These are phyloP conservation scores for Buxus sempervirens DNA, from an alignment of 164 flowering plant species.

Conservation along the genomic window DNA sequence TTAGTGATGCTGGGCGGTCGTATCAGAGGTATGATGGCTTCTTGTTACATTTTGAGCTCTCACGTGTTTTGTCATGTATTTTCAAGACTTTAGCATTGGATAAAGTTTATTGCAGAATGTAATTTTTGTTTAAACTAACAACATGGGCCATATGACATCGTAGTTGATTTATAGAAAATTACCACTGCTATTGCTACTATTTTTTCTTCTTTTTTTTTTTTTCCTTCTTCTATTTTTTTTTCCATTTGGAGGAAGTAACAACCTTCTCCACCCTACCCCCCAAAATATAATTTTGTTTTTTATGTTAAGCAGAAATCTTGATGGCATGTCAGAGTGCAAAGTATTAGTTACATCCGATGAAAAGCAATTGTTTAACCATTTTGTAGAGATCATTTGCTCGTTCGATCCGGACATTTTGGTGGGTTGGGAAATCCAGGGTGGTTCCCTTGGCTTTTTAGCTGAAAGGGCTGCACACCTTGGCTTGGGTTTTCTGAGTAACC, in stretches of 20 bases:
- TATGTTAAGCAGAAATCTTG: conserved; percentile 46
- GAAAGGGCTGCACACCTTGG: conserved; percentile 92
- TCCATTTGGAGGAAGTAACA: neutral
- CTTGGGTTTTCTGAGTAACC: conserved; percentile 54
- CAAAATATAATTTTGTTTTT: neutral
- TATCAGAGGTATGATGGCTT: conserved; percentile 20
- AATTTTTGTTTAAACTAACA: neutral
- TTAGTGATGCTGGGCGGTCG: conserved; percentile 19
- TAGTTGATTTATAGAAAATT: too few species aligned
- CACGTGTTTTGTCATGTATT: neutral
- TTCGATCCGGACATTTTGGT: conserved; percentile 85
- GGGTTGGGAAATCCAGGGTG: conserved; percentile 97
- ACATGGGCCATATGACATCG: neutral
- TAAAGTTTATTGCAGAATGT: neutral
- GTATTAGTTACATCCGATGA: conserved; percentile 52
- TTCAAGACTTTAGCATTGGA: neutral
- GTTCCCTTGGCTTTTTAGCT: conserved; percentile 89
- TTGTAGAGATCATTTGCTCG: conserved; percentile 45
- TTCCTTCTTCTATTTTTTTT: neutral
- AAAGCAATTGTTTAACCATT: conserved; percentile 48
- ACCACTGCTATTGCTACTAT: neutral
- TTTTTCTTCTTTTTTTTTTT: neutral
- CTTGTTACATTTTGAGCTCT: neutral
- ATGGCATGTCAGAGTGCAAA: conserved; percentile 62
- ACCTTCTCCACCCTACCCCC: neutral